These are phyloP conservation scores for Solanum boliviense DNA, from an alignment of 257 asterid species.

Conservation along the genomic window DNA sequence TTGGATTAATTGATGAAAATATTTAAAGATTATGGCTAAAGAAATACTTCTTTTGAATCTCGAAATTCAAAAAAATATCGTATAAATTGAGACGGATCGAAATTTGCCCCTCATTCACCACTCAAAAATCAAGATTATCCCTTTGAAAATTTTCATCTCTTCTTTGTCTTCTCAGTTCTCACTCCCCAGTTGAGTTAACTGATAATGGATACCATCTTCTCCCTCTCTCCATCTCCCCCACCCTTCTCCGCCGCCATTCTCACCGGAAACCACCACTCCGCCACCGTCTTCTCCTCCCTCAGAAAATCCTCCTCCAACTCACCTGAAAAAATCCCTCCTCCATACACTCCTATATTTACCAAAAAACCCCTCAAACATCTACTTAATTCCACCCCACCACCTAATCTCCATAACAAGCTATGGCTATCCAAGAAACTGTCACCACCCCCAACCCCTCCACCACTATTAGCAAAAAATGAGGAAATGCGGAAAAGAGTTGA, in stretches of 20 bases:
- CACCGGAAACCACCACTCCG: constrained; percentile 27
- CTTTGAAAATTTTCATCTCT: neutral
- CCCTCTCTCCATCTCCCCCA: neutral
- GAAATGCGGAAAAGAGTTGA: constrained; percentile 20
- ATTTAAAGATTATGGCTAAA: too few relatives aligned
- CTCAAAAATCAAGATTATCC: neutral
- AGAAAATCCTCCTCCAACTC: neutral
- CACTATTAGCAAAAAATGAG: neutral
- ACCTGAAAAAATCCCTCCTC: constrained; percentile 7
- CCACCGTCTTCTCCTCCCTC: neutral
- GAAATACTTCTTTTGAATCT: too few relatives aligned
- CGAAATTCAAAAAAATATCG: accelerated
- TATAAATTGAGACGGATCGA: neutral
- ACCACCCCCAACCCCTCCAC: constrained; percentile 18
- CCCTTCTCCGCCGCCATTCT: neutral
- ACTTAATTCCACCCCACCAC: constrained; percentile 14
- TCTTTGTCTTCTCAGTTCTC: neutral
- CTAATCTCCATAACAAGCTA: neutral
- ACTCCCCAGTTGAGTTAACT: neutral
- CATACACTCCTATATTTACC: constrained; percentile 13
- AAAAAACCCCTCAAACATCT: constrained; percentile 56
- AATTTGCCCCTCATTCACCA: neutral
- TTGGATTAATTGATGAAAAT: too few relatives aligned
- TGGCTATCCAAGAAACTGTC: neutral
- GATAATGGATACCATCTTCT: neutral